A percentile compares a stretch with the other conserved stretches of the same genome.
Conservation (phyloP, 2,329 filamentous ascomycete species). For the Fusarium solani-melongenae region DNA sequence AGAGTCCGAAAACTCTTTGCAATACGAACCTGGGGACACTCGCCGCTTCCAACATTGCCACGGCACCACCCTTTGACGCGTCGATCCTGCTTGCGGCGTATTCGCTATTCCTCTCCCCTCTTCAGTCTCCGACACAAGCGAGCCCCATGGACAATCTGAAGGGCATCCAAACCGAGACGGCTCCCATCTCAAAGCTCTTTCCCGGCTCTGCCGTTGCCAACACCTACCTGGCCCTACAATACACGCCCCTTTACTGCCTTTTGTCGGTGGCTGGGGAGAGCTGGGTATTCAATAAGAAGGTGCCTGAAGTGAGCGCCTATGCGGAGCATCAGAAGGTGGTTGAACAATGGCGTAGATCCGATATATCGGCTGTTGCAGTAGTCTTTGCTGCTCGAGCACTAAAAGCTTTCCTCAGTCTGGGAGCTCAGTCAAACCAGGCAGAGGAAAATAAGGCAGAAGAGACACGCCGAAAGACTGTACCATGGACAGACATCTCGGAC, state of each 20-base stretch:
- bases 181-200: constrained; percentile 56
- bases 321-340: constrained; percentile 60
- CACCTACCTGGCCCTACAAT: constrained; percentile 66
- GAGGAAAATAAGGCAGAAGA: constrained; percentile 6
- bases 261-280: constrained; percentile 68
- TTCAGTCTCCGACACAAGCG: constrained; percentile 43
- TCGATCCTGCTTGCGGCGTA: constrained; percentile 54
- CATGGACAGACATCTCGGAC: constrained; percentile 56
- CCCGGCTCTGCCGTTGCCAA: constrained; percentile 57
- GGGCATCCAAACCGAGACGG: constrained; percentile 35
- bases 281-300: constrained; percentile 68
- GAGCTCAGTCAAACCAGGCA: not conserved
- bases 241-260: constrained; percentile 68
- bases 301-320: constrained; percentile 57
- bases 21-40: constrained; percentile 48
- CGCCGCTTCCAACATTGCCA: constrained; percentile 50
- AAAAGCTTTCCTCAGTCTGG: constrained; percentile 54
- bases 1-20: constrained; percentile 39
- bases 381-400: constrained; percentile 65
- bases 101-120: constrained; percentile 52
- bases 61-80: constrained; percentile 52
- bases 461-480: constrained; percentile 15
- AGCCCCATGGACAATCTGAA: constrained; percentile 40
- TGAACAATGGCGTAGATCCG: constrained; percentile 57
- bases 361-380: constrained; percentile 57